Percentiles rank a stretch among this genome's conserved stretches.
These are phyloP conservation scores for Schoenoplectus tabernaemontani DNA, from an alignment of 202 grass and related monocot genomes.

Conservation along the genomic window DNA sequence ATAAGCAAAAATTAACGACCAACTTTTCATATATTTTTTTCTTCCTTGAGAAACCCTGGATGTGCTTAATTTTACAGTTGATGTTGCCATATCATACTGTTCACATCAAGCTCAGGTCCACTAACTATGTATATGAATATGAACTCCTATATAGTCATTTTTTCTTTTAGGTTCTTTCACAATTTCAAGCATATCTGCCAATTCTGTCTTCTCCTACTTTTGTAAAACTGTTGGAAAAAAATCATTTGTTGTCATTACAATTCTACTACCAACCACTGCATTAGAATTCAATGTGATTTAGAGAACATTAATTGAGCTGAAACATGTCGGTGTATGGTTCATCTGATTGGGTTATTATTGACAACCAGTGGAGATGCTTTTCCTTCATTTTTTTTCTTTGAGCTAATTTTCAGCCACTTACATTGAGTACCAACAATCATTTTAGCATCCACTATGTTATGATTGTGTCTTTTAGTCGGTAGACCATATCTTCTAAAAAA, in stretches of 20 bases:
- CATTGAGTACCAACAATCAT: background rate
- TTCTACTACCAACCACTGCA: background rate
- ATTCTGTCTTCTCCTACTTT: background rate
- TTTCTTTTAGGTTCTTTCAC: background rate
- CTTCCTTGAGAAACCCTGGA: background rate
- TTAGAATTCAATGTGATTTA: slow-evolving; percentile 8
- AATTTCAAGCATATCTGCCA: background rate
- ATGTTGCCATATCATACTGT: background rate
- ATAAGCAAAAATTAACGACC: too few relatives aligned
- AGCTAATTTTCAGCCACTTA: background rate
- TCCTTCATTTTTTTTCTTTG: background rate
- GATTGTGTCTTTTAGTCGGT: background rate
- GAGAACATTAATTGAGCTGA: background rate
- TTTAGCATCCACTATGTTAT: background rate
- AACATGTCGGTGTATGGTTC: background rate
- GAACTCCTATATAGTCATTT: background rate
- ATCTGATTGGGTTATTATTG: background rate
- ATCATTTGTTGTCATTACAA: background rate
- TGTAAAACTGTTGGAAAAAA: background rate
- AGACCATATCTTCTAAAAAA: background rate
- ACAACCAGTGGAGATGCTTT: background rate
- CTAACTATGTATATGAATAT: slow-evolving; percentile 4
- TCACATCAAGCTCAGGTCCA: background rate
- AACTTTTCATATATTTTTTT: background rate
- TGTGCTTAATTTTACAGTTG: background rate